These are phyloP conservation scores for Multifurca ochricompacta DNA, from an alignment of 768 basidiomycete genomes.

Conservation along the genomic window DNA sequence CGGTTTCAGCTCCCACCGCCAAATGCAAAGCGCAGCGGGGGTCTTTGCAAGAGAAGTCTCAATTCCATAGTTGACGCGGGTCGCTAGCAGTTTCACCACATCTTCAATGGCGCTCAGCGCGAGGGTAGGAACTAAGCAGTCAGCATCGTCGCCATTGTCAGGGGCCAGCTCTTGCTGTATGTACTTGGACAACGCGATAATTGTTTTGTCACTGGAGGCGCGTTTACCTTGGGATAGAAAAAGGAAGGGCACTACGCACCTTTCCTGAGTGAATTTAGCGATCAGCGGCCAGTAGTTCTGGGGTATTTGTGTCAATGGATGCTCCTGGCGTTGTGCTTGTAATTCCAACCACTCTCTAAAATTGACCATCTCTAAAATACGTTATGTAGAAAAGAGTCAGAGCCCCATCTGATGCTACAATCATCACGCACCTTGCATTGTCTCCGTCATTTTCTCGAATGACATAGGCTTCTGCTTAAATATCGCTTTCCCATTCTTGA, in stretches of 20 bases:
- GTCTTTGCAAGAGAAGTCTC: conserved; percentile 45
- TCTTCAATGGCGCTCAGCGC: conserved; percentile 47
- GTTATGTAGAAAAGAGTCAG: background rate
- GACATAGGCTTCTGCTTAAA: conserved; percentile 70
- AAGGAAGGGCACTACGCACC: conserved; percentile 38
- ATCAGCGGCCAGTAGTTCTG: conserved; percentile 66
- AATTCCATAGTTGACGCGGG: conserved; percentile 76
- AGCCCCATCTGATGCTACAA: background rate
- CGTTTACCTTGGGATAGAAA: background rate
- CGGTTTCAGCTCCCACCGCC: conserved; percentile 82
- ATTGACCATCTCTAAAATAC: conserved; percentile 55
- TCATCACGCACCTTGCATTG: conserved; percentile 60
- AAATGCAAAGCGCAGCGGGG: conserved; percentile 60
- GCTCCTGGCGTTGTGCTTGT: conserved; percentile 38
- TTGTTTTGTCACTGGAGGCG: conserved; percentile 59
- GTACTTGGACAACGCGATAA: conserved; percentile 54
- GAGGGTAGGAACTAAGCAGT: conserved; percentile 32
- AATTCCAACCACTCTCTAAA: conserved; percentile 67
- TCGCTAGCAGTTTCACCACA: conserved; percentile 54
- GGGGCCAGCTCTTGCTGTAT: conserved; percentile 66
- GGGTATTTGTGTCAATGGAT: conserved; percentile 52
- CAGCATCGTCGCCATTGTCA: conserved; percentile 47
- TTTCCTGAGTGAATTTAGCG: conserved; percentile 80
- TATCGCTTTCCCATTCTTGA: conserved; percentile 69
- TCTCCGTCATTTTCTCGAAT: conserved; percentile 74